phyloP scores from a whole-genome alignment of 2,329 filamentous ascomycete genomes.

The Penicillium occitanis region DNA sequence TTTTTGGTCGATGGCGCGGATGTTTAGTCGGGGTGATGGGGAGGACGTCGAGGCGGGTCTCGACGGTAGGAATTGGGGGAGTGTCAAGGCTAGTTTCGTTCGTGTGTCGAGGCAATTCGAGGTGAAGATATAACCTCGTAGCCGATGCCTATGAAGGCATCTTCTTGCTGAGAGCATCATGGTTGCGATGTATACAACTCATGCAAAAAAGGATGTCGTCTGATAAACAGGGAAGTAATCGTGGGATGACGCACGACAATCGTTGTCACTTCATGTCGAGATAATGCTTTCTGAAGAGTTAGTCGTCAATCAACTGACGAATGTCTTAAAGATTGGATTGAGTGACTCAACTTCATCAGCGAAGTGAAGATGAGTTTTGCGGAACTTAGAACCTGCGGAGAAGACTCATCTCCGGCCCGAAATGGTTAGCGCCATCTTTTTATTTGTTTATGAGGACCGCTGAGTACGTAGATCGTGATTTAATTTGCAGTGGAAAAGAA shows the following conservation, averaged over 20 bases:
- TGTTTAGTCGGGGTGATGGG: slow-evolving; percentile 38
- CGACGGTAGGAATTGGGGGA: not conserved
- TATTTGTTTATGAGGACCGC: not conserved
- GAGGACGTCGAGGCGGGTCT: slow-evolving; percentile 31
- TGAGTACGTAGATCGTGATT: not conserved
- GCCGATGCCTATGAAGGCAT: not conserved
- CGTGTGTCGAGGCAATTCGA: not conserved
- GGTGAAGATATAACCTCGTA: not conserved
- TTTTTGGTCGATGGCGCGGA: slow-evolving; percentile 52
- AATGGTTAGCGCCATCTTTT: slow-evolving; percentile 14
- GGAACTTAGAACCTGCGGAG: slow-evolving; percentile 15
- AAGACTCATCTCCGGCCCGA: slow-evolving; percentile 22
- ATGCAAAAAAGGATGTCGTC: not conserved
- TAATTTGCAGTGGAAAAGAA: not conserved
- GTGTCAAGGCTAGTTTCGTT: not conserved
- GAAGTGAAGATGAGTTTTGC: not conserved
- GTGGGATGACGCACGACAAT: not conserved
- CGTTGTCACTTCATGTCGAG: slow-evolving; percentile 3
- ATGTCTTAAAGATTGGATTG: too few species aligned
- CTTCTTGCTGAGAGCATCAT: slow-evolving; percentile 7
- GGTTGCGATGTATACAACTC: not conserved
- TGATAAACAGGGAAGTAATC: not conserved
- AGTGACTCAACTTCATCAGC: not conserved
- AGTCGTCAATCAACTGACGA: too few species aligned
- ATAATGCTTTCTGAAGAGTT: too few species aligned